Percentiles rank a stretch among this genome's conserved stretches.
These are phyloP conservation scores for Colletotrichum sp. DNA, from an alignment of 2,329 filamentous ascomycete species.

Conservation along the genomic window DNA sequence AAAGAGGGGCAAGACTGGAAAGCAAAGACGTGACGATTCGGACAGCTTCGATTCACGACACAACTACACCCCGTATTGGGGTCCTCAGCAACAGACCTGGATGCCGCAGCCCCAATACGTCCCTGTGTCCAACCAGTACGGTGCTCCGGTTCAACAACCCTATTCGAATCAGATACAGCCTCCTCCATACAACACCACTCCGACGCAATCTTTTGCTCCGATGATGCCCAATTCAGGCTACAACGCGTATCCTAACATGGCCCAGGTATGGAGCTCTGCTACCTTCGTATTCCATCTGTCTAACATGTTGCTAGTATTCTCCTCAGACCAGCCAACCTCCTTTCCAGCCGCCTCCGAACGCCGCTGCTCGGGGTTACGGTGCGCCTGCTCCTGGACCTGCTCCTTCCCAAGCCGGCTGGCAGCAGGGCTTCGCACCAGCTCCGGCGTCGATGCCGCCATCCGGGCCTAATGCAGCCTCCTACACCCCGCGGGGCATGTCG, in stretches of 20 bases:
- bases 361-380: conserved; percentile 38
- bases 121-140: conserved; percentile 47
- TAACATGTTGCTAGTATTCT: conserved; percentile 2
- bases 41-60: conserved; percentile 69
- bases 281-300: background rate
- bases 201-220: conserved; percentile 45
- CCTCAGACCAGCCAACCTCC: conserved; percentile 24
- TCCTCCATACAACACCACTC: conserved; percentile 46
- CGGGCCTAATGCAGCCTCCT: conserved; percentile 24
- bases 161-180: conserved; percentile 51
- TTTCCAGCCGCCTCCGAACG: conserved; percentile 26
- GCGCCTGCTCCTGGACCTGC: conserved; percentile 32
- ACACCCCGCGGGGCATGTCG: conserved; percentile 31
- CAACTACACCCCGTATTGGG: conserved; percentile 73
- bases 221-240: conserved; percentile 46
- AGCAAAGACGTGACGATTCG: conserved; percentile 67
- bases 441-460: conserved; percentile 28
- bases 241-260: conserved; percentile 48
- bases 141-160: conserved; percentile 41
- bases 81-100: conserved; percentile 63
- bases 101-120: conserved; percentile 58
- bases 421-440: conserved; percentile 36
- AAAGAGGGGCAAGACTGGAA: conserved; percentile 70
- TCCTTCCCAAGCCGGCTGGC: conserved; percentile 38
- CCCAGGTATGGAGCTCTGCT: conserved; percentile 43